Base-by-base conservation (phyloP, 352 stramenopile genomes). In the Aphanomyces invadans region DNA sequence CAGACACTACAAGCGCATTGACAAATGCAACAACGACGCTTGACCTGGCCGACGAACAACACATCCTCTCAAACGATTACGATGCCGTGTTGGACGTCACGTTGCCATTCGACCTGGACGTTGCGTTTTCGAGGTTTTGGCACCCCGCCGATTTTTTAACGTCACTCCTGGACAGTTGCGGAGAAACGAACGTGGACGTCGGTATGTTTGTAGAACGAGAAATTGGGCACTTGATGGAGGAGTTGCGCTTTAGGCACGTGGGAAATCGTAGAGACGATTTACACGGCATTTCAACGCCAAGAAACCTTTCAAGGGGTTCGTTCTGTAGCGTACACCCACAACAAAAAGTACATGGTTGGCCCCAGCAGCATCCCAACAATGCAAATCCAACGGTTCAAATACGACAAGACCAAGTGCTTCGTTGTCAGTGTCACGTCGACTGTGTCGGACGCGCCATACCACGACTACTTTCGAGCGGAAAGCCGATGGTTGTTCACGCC, bases 341-440 rank as follows among this genome's bases (percentile, higher is more conserved):
- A 94, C 75, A 94, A 94, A 68, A 92, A 94, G 70, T 94, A 92
- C 65, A 89, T 94, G 73, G 81, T 94, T 15, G 86, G 86, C 0
- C 83, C 86, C 0, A 90, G 81, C 55, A 72, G 73, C 45, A 92
- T 94, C 54, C 86, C 86, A 2, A 94, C 86, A 1, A 66, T 69
- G 21, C 83, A 91, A 63, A 77, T 74, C 4, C 86, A 92, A 64
- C 76, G 83, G 21, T 89, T 83, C 69, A 70, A 74, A 36, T 87
- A 82, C 52, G 73, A 75, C 12, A 57, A 66, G 2, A 44, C 56
- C 11, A 75, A 52, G 33, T 78, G 76, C 4, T 73, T 94, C n/a
- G 70, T 91, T 38, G 65, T 94, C 29, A 86, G 76, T 51, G 79
- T 82, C 36, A 91, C 81, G 11, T 86, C 86, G 3, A 74, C 73